These are phyloP conservation scores for Omphalea diandra DNA, from an alignment of 441 rosid genomes.

Conservation along the genomic window DNA sequence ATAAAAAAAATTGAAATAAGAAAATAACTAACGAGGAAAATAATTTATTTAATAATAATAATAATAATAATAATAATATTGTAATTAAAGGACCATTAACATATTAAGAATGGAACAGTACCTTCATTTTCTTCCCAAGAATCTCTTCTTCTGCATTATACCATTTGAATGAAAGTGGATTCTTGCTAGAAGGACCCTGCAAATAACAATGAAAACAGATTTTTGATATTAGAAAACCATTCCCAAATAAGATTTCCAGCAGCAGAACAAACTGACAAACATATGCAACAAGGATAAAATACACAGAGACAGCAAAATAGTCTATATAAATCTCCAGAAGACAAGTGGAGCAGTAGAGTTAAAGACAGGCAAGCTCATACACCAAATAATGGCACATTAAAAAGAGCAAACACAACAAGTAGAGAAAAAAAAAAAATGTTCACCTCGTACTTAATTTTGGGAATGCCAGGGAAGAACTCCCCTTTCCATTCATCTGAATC, in stretches of 20 bases:
- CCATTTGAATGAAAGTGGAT: constrained; percentile 85
- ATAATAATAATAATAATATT: no score
- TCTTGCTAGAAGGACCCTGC: constrained; percentile 79
- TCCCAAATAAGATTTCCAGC: neutral
- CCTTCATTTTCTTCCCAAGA: constrained; percentile 99
- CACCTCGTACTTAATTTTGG: constrained; percentile 85
- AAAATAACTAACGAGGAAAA: no score
- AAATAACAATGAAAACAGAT: constrained; percentile 9
- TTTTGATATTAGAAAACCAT: neutral
- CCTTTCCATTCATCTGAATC: constrained; percentile 82
- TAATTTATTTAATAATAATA: no score
- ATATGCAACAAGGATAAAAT: neutral
- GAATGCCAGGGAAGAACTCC: constrained; percentile 86
- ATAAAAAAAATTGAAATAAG: no score
- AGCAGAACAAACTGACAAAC: neutral
- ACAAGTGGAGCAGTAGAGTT: neutral
- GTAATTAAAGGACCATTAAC: no score
- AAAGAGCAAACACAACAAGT: neutral
- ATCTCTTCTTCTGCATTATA: constrained; percentile 84
- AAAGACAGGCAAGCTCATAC: neutral
- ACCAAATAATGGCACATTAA: neutral
- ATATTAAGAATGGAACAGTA: constrained; percentile 20
- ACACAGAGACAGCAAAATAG: neutral
- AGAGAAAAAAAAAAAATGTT: neutral
- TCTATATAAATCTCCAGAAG: neutral